A percentile compares a stretch with the other conserved stretches of the same genome.
These are phyloP conservation scores for Triangularia verruculosa DNA, from an alignment of 2,329 filamentous ascomycete species.

Conservation along the genomic window DNA sequence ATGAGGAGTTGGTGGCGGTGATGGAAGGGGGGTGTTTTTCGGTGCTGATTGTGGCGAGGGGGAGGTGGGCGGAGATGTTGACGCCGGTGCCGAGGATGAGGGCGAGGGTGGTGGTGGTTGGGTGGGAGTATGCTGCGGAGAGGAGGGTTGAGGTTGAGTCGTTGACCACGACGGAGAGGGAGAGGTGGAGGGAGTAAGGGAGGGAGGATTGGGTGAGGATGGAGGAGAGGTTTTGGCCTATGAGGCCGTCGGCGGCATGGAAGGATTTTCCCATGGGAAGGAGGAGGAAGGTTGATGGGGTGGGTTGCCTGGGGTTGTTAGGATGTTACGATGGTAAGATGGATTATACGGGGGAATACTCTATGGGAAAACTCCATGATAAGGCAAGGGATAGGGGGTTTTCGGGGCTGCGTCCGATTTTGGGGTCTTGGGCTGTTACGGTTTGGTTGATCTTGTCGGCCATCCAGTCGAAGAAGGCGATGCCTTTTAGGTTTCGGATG, in stretches of 20 bases:
- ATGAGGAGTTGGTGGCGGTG: slow-evolving; percentile 52
- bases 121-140: slow-evolving; percentile 59
- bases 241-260: slow-evolving; percentile 53
- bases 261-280: slow-evolving; percentile 66
- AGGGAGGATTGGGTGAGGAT: slow-evolving; percentile 58
- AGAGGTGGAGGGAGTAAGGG: slow-evolving; percentile 48
- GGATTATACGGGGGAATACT: slow-evolving; percentile 56
- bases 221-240: slow-evolving; percentile 58
- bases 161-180: slow-evolving; percentile 62
- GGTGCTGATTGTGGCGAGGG: slow-evolving; percentile 52
- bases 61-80: slow-evolving; percentile 64
- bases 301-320: slow-evolving; percentile 55
- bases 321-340: too few relatives aligned
- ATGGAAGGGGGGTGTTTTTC: slow-evolving; percentile 60
- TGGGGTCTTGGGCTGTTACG: slow-evolving; percentile 44
- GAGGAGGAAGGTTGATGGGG: slow-evolving; percentile 56
- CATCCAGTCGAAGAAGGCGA: slow-evolving; percentile 67
- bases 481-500: slow-evolving; percentile 56
- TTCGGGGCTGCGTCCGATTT: slow-evolving; percentile 36
- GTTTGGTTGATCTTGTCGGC: slow-evolving; percentile 58
- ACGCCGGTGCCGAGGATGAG: slow-evolving; percentile 66
- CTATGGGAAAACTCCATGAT: slow-evolving; percentile 68
- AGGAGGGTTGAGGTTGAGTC: slow-evolving; percentile 65
- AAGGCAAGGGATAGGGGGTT: slow-evolving; percentile 56
- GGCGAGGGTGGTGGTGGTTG: slow-evolving; percentile 59